Percentiles rank a stretch among this genome's conserved stretches.
phyloP scores from a whole-genome alignment of 768 basidiomycete species.

The Austroboletus eburneus region DNA sequence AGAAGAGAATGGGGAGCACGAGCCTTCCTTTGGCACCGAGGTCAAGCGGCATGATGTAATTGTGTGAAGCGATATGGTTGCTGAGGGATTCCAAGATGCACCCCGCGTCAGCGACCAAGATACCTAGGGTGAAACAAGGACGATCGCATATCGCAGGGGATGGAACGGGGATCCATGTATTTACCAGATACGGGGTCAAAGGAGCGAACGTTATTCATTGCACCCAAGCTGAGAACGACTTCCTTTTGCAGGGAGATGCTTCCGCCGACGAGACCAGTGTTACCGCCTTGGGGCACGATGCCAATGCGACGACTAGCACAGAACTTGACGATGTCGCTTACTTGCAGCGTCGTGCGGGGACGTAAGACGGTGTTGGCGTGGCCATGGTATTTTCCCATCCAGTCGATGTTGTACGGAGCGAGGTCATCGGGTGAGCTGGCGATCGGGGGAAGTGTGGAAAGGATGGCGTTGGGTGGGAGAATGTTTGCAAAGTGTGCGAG shows the following conservation, averaged over 20 bases:
- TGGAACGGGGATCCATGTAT: slow-evolving; percentile 2
- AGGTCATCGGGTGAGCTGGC: slow-evolving; percentile 60
- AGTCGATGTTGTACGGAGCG: slow-evolving; percentile 79
- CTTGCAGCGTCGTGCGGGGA: slow-evolving; percentile 83
- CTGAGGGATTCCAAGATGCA: slow-evolving; percentile 88
- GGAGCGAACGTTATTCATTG: slow-evolving; percentile 76
- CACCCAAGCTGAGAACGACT: slow-evolving; percentile 77
- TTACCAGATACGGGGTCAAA: slow-evolving; percentile 83
- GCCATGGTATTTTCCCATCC: slow-evolving; percentile 96
- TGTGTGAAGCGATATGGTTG: slow-evolving; percentile 78
- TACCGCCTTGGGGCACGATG: slow-evolving; percentile 97
- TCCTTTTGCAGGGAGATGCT: slow-evolving; percentile 88
- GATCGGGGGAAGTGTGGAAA: slow-evolving; percentile 60
- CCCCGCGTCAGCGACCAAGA: slow-evolving; percentile 90
- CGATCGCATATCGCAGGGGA: slow-evolving; percentile 3
- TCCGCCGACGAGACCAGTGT: slow-evolving; percentile 96
- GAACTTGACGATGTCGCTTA: slow-evolving; percentile 83
- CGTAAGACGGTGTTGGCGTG: slow-evolving; percentile 79
- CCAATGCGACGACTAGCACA: slow-evolving; percentile 79
- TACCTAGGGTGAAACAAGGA: slow-evolving; percentile 46
- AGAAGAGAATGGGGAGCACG: slow-evolving; percentile 11
- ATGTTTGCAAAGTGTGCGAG: slow-evolving; percentile 64
- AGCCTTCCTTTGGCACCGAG: slow-evolving; percentile 95
- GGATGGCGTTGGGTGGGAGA: slow-evolving; percentile 57
- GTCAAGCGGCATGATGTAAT: slow-evolving; percentile 96